Evolutionary conservation across 2,329 filamentous ascomycete genomes (phyloP), one percentile per base, ranked within the genome.

Genomic region (Cytospora chrysosperma): DNA sequence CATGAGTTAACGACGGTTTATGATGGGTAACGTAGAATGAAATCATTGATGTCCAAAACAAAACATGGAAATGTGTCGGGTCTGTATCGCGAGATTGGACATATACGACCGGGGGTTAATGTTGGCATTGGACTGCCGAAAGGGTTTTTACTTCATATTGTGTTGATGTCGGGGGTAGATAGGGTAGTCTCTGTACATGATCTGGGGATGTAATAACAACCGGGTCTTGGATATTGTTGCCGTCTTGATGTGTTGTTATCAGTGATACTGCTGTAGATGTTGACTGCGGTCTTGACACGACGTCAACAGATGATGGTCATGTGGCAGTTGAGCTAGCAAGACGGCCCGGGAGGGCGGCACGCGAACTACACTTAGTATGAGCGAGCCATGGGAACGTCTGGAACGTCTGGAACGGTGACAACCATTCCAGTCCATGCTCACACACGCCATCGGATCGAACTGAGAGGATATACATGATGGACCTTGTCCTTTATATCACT

Each of bases 171-270:
- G 40, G 59, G 68, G 71, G 72, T 78, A 80, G 75, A 78, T 76
- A 75, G 72, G 70, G 77, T 73, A 73, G 72, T 77, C 77, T 59
- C 72, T 78, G 75, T 78, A 78, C 72, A 78, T 79, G 73, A 72
- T 69, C 69, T 70, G 49, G 55, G 26, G 50, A 53, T 53, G 21
- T 61, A 61, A 64, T 61, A 50, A 52, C 24, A 40, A 6, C 37
- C 40, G 26, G 62, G 65, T 72, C 69, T 70, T 72, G 67, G 64
- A 69, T 56, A 21, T 13, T 27, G 10, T 12, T 8, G 37, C 37
- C 17, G 37, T 21, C 58, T 26, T 26, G 53, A 17, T 5, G 26
- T n/a, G 12, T 49, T 7, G 6, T 30, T 15, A 8, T 8, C 4
- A 12, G 37, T 47, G 40, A 47, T 21, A 47, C n/a, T 24, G 40